A percentile compares a stretch with the other conserved stretches of the same genome.
Evolutionary conservation across 129 eudicot species (phyloP).

Genomic region (Erigeron canadensis): DNA sequence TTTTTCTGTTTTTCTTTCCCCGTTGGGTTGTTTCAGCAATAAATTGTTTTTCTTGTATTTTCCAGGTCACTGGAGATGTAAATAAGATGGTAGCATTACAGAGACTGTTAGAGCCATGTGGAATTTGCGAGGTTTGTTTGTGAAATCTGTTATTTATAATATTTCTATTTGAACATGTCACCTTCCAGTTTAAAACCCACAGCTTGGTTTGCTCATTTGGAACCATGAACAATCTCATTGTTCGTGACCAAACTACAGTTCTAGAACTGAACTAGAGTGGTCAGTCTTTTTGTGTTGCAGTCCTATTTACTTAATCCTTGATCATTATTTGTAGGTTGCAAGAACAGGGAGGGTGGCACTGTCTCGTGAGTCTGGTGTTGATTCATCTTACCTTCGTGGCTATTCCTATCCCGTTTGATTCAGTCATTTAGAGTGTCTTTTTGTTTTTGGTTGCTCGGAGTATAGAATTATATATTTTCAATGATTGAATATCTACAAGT

Average conservation of each 20-base stretch:
- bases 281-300: neutral
- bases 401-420: constrained; percentile 58
- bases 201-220: constrained; percentile 2
- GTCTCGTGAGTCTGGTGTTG: constrained; percentile 64
- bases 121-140: constrained; percentile 79
- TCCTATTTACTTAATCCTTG: neutral
- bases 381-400: constrained; percentile 65
- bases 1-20: neutral
- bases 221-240: neutral
- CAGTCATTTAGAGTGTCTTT: neutral
- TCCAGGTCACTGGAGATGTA: constrained; percentile 81
- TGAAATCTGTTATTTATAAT: neutral
- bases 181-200: neutral
- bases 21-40: constrained; percentile 5
- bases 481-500: neutral
- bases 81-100: constrained; percentile 91
- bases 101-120: constrained; percentile 80
- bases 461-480: constrained; percentile 4
- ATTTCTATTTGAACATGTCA: neutral
- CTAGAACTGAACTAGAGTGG: neutral
- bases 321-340: constrained; percentile 49
- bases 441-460: neutral
- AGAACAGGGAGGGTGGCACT: constrained; percentile 74
- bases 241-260: neutral
- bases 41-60: constrained; percentile 12